A percentile compares a stretch with the other conserved stretches of the same genome.
phyloP scores from a whole-genome alignment of 2,329 filamentous ascomycete genomes.

The Claviceps citrina region DNA sequence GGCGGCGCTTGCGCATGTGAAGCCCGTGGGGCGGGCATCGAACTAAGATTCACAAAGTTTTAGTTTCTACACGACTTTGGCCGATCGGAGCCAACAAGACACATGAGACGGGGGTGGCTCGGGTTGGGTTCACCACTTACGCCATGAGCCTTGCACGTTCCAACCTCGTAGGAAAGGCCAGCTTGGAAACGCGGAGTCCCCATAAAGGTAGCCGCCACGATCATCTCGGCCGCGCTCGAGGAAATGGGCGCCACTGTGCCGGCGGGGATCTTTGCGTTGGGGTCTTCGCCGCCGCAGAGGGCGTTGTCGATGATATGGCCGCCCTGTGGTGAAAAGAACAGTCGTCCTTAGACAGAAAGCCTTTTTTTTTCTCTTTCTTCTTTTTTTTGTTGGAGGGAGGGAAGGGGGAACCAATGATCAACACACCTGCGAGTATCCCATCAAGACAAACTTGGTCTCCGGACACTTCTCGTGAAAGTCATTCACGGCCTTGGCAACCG shows the following conservation, averaged over 20 bases:
- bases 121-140: not conserved
- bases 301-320: conserved; percentile 50
- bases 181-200: conserved; percentile 43
- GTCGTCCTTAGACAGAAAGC: too few relatives aligned
- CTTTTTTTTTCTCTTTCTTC: not conserved
- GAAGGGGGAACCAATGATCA: not conserved
- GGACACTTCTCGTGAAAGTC: conserved; percentile 41
- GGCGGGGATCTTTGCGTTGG: conserved; percentile 26
- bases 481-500: conserved; percentile 27
- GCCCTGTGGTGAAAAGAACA: conserved; percentile 24
- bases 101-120: not conserved
- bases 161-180: conserved; percentile 43
- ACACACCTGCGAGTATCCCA: conserved; percentile 46
- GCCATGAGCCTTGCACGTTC: not conserved
- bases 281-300: conserved; percentile 42
- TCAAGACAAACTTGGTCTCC: conserved; percentile 39
- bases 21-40: conserved; percentile 41
- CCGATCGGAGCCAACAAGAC: too few relatives aligned
- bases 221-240: conserved; percentile 32
- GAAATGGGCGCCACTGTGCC: conserved; percentile 28
- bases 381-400: not conserved
- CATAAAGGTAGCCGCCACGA: conserved; percentile 51
- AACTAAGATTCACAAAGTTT: too few relatives aligned
- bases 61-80: too few relatives aligned
- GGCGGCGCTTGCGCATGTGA: conserved; percentile 34